Conservation (phyloP, 768 basidiomycete genomes). For the Suillus alpinus region DNA sequence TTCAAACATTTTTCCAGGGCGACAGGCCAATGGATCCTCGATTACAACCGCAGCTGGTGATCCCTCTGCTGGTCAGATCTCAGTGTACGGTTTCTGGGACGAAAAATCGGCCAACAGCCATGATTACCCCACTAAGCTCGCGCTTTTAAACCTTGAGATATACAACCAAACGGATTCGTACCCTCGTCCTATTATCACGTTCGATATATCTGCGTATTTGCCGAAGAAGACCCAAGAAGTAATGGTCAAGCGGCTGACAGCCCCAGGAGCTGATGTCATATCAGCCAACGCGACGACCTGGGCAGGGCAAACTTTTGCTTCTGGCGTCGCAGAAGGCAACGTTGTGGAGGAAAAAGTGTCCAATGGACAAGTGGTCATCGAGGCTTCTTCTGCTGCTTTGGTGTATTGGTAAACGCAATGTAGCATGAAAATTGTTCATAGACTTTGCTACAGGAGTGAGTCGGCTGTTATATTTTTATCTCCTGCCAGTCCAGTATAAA, state of each 20-base stretch:
- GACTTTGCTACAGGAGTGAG: background rate
- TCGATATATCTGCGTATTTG: conserved; percentile 46
- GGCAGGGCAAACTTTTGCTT: conserved; percentile 46
- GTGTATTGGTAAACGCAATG: conserved; percentile 25
- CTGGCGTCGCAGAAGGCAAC: conserved; percentile 38
- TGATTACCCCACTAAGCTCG: conserved; percentile 42
- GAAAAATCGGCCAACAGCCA: conserved; percentile 12
- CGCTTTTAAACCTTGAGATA: conserved; percentile 48
- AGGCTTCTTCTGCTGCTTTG: conserved; percentile 38
- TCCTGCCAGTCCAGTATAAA: background rate
- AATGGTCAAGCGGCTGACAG: conserved; percentile 41
- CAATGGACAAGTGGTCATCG: conserved; percentile 32
- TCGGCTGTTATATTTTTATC: background rate
- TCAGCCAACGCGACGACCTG: conserved; percentile 43
- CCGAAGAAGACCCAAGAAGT: conserved; percentile 24
- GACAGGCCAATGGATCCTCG: conserved; percentile 50
- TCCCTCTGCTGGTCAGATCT: conserved; percentile 44
- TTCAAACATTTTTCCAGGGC: conserved; percentile 49
- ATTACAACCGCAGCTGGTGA: conserved; percentile 52
- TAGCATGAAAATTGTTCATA: background rate
- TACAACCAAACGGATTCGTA: conserved; percentile 45
- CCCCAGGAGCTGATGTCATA: conserved; percentile 48
- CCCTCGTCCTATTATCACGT: conserved; percentile 39
- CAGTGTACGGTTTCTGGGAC: conserved; percentile 53
- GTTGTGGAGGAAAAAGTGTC: conserved; percentile 37